Evolutionary conservation across 2,329 filamentous ascomycete species (phyloP), one percentile per base, ranked within the genome.

Genomic region (Colletotrichum lentis): DNA sequence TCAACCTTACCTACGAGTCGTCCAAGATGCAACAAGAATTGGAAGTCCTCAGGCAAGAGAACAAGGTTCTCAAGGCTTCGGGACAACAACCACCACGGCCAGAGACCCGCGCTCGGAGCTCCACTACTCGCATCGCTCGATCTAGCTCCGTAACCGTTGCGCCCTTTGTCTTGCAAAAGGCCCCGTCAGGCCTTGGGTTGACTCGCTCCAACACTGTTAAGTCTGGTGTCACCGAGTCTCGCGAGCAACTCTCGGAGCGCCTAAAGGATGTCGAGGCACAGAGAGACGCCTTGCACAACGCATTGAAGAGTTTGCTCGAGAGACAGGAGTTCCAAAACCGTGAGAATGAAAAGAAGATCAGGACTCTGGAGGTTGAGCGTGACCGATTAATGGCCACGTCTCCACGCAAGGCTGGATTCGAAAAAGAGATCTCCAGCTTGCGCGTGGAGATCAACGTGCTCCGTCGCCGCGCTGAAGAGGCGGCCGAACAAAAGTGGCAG

Each of bases 191-290:
- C 50, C 71, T 81, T 59, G 76, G 79, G 10, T 73, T 93, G 43
- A 86, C 87, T 10, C 83, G 91, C 69, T 90, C 90, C 11, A 86
- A 84, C 74, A 86, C 81, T 49, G 81, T 85, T 49, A 82, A 90
- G 82, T 70, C 64, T 41, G 56, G 70, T 35, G 63, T 71, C 31
- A 62, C 71, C 6, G 86, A 92, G 72, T 88, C 87, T 4, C 85
- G 89, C 62, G 92, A 95, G 62, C 85, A 87, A 12, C 79, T 94
- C 18, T 88, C 90, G 1, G 94, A 97, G 72, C 87, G 92, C 37
- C 84, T 97, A 20, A 97, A 97, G 78, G 95, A 98, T 72, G 90
- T 97, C 12, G 95, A 98, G 79, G 90, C 93, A 50, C 96, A 99
- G 80, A 88, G 96, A 54, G 95, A 99, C 78, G 94, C 95, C 1